Percentiles rank a stretch among this genome's conserved stretches.
Evolutionary conservation across 306 rosid genomes (phyloP).

Genomic region (Malus sylvestris): DNA sequence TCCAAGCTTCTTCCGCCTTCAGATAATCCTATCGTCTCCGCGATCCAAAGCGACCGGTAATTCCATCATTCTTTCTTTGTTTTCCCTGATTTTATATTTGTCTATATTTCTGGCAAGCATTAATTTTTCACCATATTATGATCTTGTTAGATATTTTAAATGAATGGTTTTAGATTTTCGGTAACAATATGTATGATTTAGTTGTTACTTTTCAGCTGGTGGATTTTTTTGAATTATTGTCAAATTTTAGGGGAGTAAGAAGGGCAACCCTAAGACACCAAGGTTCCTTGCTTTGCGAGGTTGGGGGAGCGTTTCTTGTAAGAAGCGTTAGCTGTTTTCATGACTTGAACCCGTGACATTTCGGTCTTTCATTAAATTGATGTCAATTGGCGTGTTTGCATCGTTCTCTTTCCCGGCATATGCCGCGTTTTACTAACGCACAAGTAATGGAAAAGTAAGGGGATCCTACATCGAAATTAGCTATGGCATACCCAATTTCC

Average conservation of each 20-base stretch:
- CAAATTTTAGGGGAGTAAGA: neutral
- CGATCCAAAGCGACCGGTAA: constrained; percentile 79
- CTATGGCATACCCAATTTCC: too few relatives aligned
- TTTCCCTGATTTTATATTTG: neutral
- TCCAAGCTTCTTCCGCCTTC: constrained; percentile 71
- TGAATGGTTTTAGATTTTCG: neutral
- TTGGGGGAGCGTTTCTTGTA: too few relatives aligned
- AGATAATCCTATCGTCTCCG: constrained; percentile 33
- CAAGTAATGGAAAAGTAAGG: too few relatives aligned
- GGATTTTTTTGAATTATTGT: neutral
- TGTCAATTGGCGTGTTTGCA: too few relatives aligned
- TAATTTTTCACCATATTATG: neutral
- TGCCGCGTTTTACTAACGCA: too few relatives aligned
- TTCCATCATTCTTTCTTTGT: too few relatives aligned
- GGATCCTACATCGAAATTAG: too few relatives aligned
- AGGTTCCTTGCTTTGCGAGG: too few relatives aligned
- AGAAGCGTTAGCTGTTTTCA: too few relatives aligned
- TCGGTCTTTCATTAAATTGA: neutral
- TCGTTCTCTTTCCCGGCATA: too few relatives aligned
- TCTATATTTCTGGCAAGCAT: neutral
- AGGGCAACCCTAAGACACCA: too few relatives aligned
- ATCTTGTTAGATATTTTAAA: neutral
- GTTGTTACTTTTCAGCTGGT: neutral
- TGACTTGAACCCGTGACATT: fast-evolving
- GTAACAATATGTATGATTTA: neutral